Conservation (phyloP, 2,329 filamentous ascomycete genomes). For the Sporothrix luriei region DNA sequence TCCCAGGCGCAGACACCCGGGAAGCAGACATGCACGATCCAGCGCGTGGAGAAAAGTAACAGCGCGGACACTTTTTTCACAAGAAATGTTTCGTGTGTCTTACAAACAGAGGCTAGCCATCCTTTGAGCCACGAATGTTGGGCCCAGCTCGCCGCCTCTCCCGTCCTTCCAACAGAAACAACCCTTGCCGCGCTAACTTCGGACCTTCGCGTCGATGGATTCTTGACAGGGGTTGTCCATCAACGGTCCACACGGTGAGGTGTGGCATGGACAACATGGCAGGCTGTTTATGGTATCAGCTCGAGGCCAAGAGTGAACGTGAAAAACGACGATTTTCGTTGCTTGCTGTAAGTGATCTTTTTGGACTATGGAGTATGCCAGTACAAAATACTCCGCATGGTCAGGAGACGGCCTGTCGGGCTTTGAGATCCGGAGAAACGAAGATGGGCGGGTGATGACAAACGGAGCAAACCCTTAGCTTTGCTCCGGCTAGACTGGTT, state of each 20-base stretch:
- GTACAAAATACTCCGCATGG: too few relatives aligned
- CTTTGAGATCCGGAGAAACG: too few relatives aligned
- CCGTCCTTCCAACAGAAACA: neutral
- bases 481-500: slow-evolving; percentile 6
- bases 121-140: neutral
- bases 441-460: neutral
- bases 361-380: too few relatives aligned
- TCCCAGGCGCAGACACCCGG: neutral
- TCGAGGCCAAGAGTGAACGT: neutral
- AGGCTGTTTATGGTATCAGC: neutral
- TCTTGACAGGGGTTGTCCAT: neutral
- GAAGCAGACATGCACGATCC: slow-evolving; percentile 16
- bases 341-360: too few relatives aligned
- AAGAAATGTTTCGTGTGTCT: neutral
- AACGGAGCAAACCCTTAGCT: neutral
- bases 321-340: neutral
- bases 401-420: too few relatives aligned
- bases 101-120: neutral
- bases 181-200: slow-evolving; percentile 10
- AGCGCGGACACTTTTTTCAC: slow-evolving; percentile 8
- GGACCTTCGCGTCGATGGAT: slow-evolving; percentile 1
- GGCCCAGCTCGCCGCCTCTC: neutral
- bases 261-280: neutral
- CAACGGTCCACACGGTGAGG: neutral
- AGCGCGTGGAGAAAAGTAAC: slow-evolving; percentile 10